Evolutionary conservation across 2,329 filamentous ascomycete species (phyloP), one percentile per base, ranked within the genome.

Genomic region (Fusarium succisae): DNA sequence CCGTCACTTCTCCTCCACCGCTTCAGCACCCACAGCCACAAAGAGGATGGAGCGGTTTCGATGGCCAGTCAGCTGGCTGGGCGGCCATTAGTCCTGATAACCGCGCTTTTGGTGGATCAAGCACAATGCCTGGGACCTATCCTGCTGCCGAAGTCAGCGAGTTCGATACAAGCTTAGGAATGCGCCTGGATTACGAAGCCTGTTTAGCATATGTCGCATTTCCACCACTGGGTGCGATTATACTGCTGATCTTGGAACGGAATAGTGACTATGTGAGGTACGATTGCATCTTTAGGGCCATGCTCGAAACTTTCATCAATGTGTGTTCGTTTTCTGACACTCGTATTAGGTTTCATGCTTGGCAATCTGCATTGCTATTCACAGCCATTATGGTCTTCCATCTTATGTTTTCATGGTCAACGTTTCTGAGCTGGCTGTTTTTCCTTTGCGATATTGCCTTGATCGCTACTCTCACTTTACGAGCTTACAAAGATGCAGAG

Each of bases 181-280:
- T 98, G 71, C 87, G 96, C 63, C 87, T 98, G 76, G 94, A 97
- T 80, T 93, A 96, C 80, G 96, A 98, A 86, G 96, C 96, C 11
- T 94, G 92, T 80, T 84, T 98, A 79, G 96, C 96, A 59, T 99
- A 99, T 82, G 81, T 98, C 70, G 86, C 93, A 56, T 84, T 97
- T 20, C 96, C 96, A 71, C 96, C 96, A 3, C 87, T 95, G 0
- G 96, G 96, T 6, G 94, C 93, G 7, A 94, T 98, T 32, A 82
- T 98, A 75, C 83, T 99, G 77, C 83, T 99, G 75, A 89, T 98
- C 50, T 81, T 96, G 72, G 96, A 99, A 87, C 91, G 95, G 80
- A 96, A 98, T 86, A 98, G 95, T 80, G 96, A 99, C 84, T 99
- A 98, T 83, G 96, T 99, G 65, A 90, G 96, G 93, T 96, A 84